phyloP scores from a whole-genome alignment of 148 eudicot species.

The Pharnaceum exiguum region DNA sequence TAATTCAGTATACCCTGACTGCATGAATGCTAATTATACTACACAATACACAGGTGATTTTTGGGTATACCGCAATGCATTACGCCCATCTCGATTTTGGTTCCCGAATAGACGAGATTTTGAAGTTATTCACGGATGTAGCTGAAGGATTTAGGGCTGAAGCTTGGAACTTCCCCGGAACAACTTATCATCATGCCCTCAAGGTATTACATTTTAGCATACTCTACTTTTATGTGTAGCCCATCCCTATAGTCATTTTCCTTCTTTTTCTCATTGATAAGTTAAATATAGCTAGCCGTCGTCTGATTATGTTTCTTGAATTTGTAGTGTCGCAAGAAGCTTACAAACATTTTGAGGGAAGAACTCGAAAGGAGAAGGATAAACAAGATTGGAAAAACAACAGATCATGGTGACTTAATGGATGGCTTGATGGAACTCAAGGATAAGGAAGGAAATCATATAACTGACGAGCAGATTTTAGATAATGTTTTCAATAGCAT shows the following conservation, averaged over 20 bases:
- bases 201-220: no score
- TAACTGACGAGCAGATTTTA: constrained; percentile 7
- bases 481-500: constrained; percentile 19
- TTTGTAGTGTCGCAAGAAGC: constrained; percentile 11
- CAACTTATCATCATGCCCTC: constrained; percentile 14
- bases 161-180: constrained; percentile 17
- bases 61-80: constrained; percentile 20
- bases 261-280: neutral
- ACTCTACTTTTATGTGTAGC: no score
- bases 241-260: no score
- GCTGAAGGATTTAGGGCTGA: constrained; percentile 11
- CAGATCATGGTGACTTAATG: neutral
- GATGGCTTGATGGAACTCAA: constrained; percentile 11
- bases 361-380: constrained; percentile 1
- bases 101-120: constrained; percentile 2
- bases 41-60: constrained; percentile 31
- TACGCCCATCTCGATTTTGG: constrained; percentile 22
- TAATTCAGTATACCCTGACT: no score
- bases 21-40: no score
- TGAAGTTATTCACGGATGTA: constrained; percentile 1
- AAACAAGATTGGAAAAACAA: neutral
- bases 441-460: constrained; percentile 6
- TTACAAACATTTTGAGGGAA: neutral
- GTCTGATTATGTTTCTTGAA: no score
- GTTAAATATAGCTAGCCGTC: no score